These are phyloP conservation scores for Trichoderma koningii DNA, from an alignment of 2,329 filamentous ascomycete species.

Conservation along the genomic window DNA sequence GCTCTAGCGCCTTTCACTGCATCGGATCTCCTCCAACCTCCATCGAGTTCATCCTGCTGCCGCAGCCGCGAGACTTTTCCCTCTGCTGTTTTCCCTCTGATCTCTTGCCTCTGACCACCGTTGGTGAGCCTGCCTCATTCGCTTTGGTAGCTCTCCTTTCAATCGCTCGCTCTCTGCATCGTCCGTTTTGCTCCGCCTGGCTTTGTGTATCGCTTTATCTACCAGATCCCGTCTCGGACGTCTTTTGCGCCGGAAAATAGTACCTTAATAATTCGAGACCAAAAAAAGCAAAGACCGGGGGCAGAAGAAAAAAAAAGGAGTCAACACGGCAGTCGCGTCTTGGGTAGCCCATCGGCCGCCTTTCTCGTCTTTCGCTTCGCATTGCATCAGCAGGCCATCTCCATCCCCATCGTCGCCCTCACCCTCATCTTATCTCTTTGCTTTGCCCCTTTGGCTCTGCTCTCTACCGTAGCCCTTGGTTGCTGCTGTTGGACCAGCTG, in stretches of 20 bases:
- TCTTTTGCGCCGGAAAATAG: background rate
- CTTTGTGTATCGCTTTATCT: slow-evolving; percentile 4
- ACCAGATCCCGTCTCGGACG: too few species aligned
- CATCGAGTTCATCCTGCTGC: slow-evolving; percentile 15
- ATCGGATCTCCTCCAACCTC: slow-evolving; percentile 19
- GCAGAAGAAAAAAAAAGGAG: slow-evolving; percentile 17
- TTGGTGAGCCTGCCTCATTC: slow-evolving; percentile 54
- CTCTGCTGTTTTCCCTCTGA: slow-evolving; percentile 13
- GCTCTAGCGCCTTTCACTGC: slow-evolving; percentile 11
- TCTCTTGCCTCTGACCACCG: slow-evolving; percentile 27
- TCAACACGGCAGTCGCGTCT: slow-evolving; percentile 22
- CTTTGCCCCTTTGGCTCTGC: background rate
- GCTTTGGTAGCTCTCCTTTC: slow-evolving; percentile 54
- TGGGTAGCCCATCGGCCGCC: background rate
- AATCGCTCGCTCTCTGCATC: slow-evolving; percentile 37
- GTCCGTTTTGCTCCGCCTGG: slow-evolving; percentile 24
- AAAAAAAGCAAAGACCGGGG: slow-evolving; percentile 9
- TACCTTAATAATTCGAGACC: background rate
- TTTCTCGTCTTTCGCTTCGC: slow-evolving; percentile 10
- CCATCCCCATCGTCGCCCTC: background rate
- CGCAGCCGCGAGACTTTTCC: slow-evolving; percentile 20
- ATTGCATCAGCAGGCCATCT: slow-evolving; percentile 12
- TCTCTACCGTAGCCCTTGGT: slow-evolving; percentile 4
- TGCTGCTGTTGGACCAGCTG: slow-evolving; percentile 3
- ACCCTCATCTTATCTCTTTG: background rate